Evolutionary conservation across 148 eudicot genomes (phyloP).

Genomic region (Gaultheria prostrata): DNA sequence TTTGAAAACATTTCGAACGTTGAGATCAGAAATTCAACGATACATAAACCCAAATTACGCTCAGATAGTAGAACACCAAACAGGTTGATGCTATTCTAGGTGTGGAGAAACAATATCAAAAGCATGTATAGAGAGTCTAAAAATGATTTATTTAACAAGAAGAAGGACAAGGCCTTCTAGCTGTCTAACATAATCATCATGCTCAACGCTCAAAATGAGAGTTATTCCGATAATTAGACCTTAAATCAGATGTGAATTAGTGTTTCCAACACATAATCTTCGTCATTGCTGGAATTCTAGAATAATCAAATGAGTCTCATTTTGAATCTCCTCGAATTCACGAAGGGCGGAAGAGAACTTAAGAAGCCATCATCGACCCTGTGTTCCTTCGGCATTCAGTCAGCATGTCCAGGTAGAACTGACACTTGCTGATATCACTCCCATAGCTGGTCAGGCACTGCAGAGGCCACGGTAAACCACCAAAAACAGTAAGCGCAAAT

Average conservation of each 20-base stretch:
- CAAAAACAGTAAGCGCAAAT: background rate
- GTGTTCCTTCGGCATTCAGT: constrained; percentile 67
- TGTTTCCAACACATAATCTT: background rate
- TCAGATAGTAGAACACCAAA: too few relatives aligned
- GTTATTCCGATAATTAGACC: background rate
- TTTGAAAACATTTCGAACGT: too few relatives aligned
- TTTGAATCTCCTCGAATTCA: background rate
- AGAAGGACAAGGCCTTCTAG: too few relatives aligned
- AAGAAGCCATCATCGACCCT: constrained; percentile 46
- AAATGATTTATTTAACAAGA: background rate
- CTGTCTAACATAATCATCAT: too few relatives aligned
- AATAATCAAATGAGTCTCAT: background rate
- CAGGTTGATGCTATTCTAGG: too few relatives aligned
- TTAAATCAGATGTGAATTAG: background rate
- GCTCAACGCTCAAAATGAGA: background rate
- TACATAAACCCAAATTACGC: too few relatives aligned
- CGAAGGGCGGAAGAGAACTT: background rate
- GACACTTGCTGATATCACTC: constrained; percentile 78
- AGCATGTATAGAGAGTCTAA: background rate
- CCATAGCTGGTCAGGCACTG: constrained; percentile 68
- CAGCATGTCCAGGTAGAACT: constrained; percentile 88
- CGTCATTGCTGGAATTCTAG: background rate
- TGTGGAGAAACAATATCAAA: too few relatives aligned
- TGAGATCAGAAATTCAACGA: too few relatives aligned
- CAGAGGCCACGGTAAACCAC: background rate